A percentile compares a stretch with the other conserved stretches of the same genome.
phyloP scores from a whole-genome alignment of 441 rosid genomes.

The Adansonia rubrostipa region DNA sequence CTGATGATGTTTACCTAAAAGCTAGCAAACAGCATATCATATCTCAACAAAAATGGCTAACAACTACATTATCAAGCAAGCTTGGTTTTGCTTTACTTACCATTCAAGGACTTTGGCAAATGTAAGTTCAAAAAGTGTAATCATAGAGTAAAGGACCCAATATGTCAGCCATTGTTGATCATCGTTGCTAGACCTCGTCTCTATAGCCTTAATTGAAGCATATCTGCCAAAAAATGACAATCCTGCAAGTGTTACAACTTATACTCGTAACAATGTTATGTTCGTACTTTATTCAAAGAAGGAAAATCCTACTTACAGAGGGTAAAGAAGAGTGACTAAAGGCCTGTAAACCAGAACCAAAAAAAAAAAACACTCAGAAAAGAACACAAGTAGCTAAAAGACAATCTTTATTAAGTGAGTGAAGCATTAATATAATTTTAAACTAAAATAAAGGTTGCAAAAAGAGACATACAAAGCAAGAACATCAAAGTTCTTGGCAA shows the following conservation, averaged over 20 bases:
- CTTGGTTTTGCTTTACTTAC: slow-evolving; percentile 34
- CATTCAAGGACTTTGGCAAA: slow-evolving; percentile 72
- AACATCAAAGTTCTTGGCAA: slow-evolving; percentile 84
- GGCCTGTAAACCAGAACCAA: slow-evolving; percentile 60
- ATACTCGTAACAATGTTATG: neutral
- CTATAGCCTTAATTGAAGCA: slow-evolving; percentile 87
- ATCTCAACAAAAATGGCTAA: no score
- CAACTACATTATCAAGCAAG: no score
- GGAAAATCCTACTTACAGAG: slow-evolving; percentile 62
- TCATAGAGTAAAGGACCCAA: slow-evolving; percentile 89
- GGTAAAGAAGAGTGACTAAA: slow-evolving; percentile 78
- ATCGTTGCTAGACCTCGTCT: slow-evolving; percentile 71
- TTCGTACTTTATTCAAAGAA: neutral
- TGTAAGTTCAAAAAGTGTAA: slow-evolving; percentile 84
- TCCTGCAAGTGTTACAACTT: neutral
- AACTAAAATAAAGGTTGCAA: neutral
- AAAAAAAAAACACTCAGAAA: slow-evolving; percentile 8
- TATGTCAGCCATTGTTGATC: slow-evolving; percentile 95
- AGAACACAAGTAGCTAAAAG: neutral
- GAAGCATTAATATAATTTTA: neutral
- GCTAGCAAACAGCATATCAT: no score
- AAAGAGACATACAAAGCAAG: slow-evolving; percentile 71
- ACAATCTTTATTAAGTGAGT: neutral
- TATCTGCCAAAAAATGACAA: slow-evolving; percentile 46
- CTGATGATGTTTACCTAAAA: no score